Evolutionary conservation across 306 rosid species (phyloP).

Genomic region (Aeschynomene evenia): DNA sequence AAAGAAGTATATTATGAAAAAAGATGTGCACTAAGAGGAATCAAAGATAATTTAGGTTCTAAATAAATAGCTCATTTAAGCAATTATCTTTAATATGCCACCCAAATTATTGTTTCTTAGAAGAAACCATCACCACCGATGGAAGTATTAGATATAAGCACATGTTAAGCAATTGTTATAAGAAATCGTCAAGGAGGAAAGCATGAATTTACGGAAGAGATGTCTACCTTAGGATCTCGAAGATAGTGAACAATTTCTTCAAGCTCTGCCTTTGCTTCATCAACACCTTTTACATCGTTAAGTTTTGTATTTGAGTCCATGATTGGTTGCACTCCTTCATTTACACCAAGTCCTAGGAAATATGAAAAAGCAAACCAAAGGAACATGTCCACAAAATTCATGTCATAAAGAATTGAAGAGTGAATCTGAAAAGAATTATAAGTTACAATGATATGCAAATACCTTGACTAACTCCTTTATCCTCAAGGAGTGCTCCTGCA

Average conservation of each 20-base stretch:
- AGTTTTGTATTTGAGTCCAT: slow-evolving; percentile 77
- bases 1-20: neutral
- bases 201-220: slow-evolving; percentile 1
- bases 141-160: neutral
- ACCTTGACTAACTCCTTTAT: slow-evolving; percentile 87
- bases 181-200: neutral
- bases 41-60: neutral
- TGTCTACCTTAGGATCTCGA: slow-evolving; percentile 77
- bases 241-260: slow-evolving; percentile 95
- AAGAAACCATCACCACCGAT: neutral
- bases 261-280: slow-evolving; percentile 88
- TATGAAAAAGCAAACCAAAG: slow-evolving; percentile 11
- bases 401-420: neutral
- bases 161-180: neutral
- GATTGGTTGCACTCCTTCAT: slow-evolving; percentile 74
- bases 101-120: neutral
- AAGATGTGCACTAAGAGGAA: neutral
- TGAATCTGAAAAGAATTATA: neutral
- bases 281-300: slow-evolving; percentile 82
- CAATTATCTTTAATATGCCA: neutral
- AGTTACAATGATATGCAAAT: slow-evolving; percentile 28
- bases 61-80: neutral
- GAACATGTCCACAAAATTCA: slow-evolving; percentile 2
- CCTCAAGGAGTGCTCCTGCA: slow-evolving; percentile 79
- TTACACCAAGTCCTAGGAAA: slow-evolving; percentile 55